A percentile compares a stretch with the other conserved stretches of the same genome.
These are phyloP conservation scores for Pseudogymnoascus sp. DNA, from an alignment of 2,329 filamentous ascomycete species.

Conservation along the genomic window DNA sequence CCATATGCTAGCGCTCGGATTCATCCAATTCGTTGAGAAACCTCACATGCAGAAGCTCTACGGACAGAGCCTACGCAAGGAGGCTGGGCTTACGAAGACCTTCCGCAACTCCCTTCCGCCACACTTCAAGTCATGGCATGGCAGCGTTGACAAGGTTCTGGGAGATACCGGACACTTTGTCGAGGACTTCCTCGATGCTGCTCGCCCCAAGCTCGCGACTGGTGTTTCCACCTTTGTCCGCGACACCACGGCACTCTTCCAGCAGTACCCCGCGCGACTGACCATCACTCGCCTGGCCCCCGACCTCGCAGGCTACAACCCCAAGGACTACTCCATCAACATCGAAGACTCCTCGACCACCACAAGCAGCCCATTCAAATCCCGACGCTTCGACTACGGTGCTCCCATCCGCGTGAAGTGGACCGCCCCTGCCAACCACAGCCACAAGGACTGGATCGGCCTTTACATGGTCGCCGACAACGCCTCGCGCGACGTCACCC, in stretches of 20 bases:
- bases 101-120: constrained; percentile 78
- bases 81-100: constrained; percentile 87
- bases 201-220: constrained; percentile 75
- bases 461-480: constrained; percentile 96
- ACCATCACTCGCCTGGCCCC: constrained; percentile 72
- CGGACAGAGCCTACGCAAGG: constrained; percentile 69
- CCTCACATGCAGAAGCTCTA: constrained; percentile 99
- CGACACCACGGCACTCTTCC: constrained; percentile 81
- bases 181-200: constrained; percentile 80
- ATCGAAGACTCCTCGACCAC: constrained; percentile 54
- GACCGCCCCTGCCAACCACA: constrained; percentile 80
- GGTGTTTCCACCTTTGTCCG: constrained; percentile 81
- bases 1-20: constrained; percentile 75
- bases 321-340: constrained; percentile 68
- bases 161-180: constrained; percentile 82
- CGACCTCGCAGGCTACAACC: constrained; percentile 70
- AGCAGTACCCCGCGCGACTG: constrained; percentile 77
- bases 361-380: constrained; percentile 44
- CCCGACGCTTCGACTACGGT: constrained; percentile 78
- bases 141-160: constrained; percentile 78
- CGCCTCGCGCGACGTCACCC: constrained; percentile 71
- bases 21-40: constrained; percentile 88
- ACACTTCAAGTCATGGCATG: constrained; percentile 73
- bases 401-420: constrained; percentile 83
- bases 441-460: constrained; percentile 89